Conservation (phyloP, 371 early-diverging fungal genomes). For the Rhizopus microsporus region DNA sequence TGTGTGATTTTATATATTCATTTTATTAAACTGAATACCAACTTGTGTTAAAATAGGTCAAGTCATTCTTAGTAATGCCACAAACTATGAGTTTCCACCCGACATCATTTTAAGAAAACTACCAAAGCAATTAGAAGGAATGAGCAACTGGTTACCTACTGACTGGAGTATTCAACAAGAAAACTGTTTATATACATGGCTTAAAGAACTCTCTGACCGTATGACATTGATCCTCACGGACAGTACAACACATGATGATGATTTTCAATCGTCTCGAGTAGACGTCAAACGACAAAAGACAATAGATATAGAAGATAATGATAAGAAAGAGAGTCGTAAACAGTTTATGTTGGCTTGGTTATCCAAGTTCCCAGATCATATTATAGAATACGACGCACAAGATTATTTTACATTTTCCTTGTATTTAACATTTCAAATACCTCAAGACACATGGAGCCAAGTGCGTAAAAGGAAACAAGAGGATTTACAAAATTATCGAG, state of each 20-base stretch:
- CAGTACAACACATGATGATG: not conserved
- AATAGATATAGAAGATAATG: not conserved
- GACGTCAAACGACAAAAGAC: not conserved
- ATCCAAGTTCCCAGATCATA: not conserved
- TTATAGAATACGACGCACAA: not conserved
- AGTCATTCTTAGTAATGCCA: not conserved
- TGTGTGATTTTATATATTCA: not conserved
- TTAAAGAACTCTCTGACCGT: not conserved
- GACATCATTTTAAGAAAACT: not conserved
- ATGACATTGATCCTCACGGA: not conserved
- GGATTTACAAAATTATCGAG: not conserved
- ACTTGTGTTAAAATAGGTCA: conserved; percentile 1
- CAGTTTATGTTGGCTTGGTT: conserved; percentile 2
- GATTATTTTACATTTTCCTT: not conserved
- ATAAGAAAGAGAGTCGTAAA: not conserved
- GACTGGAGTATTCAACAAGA: not conserved
- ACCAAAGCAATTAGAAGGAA: not conserved
- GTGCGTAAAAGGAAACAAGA: not conserved
- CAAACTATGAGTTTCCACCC: conserved; percentile 1
- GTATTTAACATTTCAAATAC: conserved; percentile 1
- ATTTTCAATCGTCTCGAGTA: not conserved
- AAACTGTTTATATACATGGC: conserved; percentile 1
- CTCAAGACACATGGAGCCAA: not conserved
- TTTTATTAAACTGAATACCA: not conserved
- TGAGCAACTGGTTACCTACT: not conserved